Evolutionary conservation across 352 stramenopile genomes (phyloP).

Genomic region (Phytophthora macrochlamydospora): DNA sequence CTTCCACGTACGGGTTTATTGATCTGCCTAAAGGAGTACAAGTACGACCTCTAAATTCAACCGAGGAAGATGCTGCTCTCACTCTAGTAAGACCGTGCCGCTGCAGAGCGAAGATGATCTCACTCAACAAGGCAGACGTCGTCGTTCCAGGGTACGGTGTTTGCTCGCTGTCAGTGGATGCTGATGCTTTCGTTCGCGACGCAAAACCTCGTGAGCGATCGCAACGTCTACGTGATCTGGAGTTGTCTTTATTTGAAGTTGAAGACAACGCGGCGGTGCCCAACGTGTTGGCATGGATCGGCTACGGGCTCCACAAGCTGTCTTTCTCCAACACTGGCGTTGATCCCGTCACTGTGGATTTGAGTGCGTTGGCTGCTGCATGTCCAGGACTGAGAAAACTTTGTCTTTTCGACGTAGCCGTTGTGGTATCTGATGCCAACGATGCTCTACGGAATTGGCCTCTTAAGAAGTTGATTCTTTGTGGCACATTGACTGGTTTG

Average conservation of each 20-base stretch:
- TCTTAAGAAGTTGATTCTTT: background rate
- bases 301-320: background rate
- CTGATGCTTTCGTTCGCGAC: background rate
- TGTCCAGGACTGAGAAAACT: background rate
- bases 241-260: background rate
- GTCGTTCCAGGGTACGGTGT: background rate
- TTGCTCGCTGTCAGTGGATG: background rate
- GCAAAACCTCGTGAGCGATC: background rate
- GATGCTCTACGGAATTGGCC: background rate
- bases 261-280: background rate
- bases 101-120: background rate
- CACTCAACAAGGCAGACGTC: background rate
- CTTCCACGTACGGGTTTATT: background rate
- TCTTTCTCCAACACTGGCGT: background rate
- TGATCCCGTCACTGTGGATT: background rate
- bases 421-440: background rate
- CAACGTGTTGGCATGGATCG: background rate
- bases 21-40: background rate
- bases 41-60: background rate
- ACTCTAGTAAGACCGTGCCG: background rate
- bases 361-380: background rate
- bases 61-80: background rate
- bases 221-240: background rate
- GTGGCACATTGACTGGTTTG: background rate
- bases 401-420: background rate